A percentile compares a stretch with the other conserved stretches of the same genome.
Evolutionary conservation across 1,284 basidiomycete genomes (phyloP).

Genomic region (Irpex sp.): DNA sequence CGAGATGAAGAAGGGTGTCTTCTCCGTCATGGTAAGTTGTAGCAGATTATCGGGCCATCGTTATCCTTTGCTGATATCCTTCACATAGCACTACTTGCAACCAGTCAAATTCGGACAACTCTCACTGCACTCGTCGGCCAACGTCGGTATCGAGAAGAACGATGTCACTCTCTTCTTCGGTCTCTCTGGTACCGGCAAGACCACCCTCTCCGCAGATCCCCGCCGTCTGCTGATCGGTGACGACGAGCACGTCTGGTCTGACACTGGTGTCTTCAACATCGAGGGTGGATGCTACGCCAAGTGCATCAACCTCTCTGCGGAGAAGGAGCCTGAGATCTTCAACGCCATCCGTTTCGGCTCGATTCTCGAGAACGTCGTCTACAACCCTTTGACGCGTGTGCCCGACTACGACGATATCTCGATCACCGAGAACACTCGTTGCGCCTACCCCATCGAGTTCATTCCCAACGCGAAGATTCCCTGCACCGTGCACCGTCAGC

Average conservation of each 20-base stretch:
- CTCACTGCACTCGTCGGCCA: slow-evolving; percentile 98
- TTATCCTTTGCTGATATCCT: no score
- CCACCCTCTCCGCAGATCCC: slow-evolving; percentile 93
- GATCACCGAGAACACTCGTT: slow-evolving; percentile 99
- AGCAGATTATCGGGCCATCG: no score
- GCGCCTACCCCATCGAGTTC: slow-evolving; percentile 96
- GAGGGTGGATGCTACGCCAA: slow-evolving; percentile 99
- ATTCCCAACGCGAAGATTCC: slow-evolving; percentile 96
- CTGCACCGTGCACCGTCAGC: slow-evolving; percentile 81
- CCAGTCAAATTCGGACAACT: slow-evolving; percentile 99
- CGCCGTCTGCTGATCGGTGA: slow-evolving; percentile 91
- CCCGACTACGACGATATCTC: slow-evolving; percentile 96
- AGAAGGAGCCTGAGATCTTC: slow-evolving; percentile 98
- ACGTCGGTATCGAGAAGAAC: slow-evolving; percentile 85
- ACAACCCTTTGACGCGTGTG: slow-evolving; percentile 82
- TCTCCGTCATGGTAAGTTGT: slow-evolving; percentile 87
- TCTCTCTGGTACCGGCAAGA: slow-evolving; percentile 98
- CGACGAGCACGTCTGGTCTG: slow-evolving; percentile 98
- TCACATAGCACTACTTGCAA: slow-evolving; percentile 87
- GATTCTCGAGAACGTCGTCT: slow-evolving; percentile 99
- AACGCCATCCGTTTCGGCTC: slow-evolving; percentile 94
- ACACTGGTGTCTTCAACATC: slow-evolving; percentile 99
- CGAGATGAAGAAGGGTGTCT: slow-evolving; percentile 99
- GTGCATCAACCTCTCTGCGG: slow-evolving; percentile 92
- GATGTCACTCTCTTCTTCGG: slow-evolving; percentile 99